Evolutionary conservation across 2,329 filamentous ascomycete genomes (phyloP).

Genomic region (Trichoderma sp.): DNA sequence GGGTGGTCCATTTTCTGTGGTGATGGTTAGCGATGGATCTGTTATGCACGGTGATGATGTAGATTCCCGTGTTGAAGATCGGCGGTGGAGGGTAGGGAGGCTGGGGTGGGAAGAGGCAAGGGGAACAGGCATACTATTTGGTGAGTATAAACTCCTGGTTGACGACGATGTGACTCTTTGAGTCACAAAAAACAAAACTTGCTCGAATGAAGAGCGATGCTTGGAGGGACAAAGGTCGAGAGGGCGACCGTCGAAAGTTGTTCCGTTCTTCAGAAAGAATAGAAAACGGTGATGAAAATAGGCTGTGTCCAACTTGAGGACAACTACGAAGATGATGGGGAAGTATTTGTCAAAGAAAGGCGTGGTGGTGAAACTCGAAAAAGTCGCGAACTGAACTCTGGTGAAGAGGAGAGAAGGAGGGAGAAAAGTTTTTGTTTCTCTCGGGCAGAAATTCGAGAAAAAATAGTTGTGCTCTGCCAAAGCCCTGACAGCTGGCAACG

Average conservation of each 20-base stretch:
- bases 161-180: neutral
- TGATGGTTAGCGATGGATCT: neutral
- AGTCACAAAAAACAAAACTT: neutral
- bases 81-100: neutral
- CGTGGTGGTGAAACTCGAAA: neutral
- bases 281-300: neutral
- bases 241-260: neutral
- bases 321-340: neutral
- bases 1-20: neutral
- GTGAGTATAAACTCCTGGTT: neutral
- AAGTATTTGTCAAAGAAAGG: neutral
- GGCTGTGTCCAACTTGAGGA: neutral
- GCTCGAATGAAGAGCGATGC: neutral
- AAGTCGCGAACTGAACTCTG: neutral
- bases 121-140: neutral
- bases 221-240: neutral
- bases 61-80: slow-evolving; percentile 10
- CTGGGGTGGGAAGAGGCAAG: neutral
- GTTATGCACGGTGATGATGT: slow-evolving; percentile 1
- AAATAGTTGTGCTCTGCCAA: neutral
- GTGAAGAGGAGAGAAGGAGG: neutral
- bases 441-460: neutral
- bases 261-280: neutral
- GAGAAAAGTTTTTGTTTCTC: neutral
- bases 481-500: neutral